A percentile compares a stretch with the other conserved stretches of the same genome.
Evolutionary conservation across 164 flowering plant genomes (phyloP).

Genomic region (Aristolochia contorta): DNA sequence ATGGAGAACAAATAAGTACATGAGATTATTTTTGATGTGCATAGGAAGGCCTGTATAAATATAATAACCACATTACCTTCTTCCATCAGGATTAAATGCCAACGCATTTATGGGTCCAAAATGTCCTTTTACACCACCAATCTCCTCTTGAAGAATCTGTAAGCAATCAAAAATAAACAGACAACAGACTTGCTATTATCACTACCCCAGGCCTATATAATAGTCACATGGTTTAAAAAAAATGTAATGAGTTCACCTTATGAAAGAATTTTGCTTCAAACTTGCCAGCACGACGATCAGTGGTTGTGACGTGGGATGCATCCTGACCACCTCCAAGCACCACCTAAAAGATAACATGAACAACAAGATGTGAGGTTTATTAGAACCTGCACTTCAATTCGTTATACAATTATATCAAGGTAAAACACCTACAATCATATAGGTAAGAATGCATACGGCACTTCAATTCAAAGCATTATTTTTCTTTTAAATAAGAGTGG

Average conservation of each 20-base stretch:
- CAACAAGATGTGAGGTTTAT: too few relatives aligned
- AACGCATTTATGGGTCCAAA: slow-evolving; percentile 94
- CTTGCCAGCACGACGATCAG: slow-evolving; percentile 96
- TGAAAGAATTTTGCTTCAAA: slow-evolving; percentile 92
- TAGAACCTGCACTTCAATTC: too few relatives aligned
- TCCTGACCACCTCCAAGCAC: slow-evolving; percentile 99
- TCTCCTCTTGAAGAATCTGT: slow-evolving; percentile 84
- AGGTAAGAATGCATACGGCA: too few relatives aligned
- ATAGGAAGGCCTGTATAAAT: neutral
- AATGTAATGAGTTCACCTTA: slow-evolving; percentile 35
- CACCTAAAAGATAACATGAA: slow-evolving; percentile 30
- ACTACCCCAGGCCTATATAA: too few relatives aligned
- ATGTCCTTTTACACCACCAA: slow-evolving; percentile 94
- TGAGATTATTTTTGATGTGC: neutral
- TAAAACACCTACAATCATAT: too few relatives aligned
- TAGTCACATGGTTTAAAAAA: too few relatives aligned
- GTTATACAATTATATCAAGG: too few relatives aligned
- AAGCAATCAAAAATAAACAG: neutral
- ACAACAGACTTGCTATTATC: neutral
- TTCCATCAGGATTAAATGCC: slow-evolving; percentile 93
- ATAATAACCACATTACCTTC: slow-evolving; percentile 37
- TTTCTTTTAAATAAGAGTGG: too few relatives aligned
- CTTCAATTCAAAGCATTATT: too few relatives aligned
- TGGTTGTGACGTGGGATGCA: slow-evolving; percentile 78
- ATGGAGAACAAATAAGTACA: neutral